A percentile compares a stretch with the other conserved stretches of the same genome.
phyloP scores from a whole-genome alignment of 2,329 filamentous ascomycete species.

The Exserohilum rostratum region DNA sequence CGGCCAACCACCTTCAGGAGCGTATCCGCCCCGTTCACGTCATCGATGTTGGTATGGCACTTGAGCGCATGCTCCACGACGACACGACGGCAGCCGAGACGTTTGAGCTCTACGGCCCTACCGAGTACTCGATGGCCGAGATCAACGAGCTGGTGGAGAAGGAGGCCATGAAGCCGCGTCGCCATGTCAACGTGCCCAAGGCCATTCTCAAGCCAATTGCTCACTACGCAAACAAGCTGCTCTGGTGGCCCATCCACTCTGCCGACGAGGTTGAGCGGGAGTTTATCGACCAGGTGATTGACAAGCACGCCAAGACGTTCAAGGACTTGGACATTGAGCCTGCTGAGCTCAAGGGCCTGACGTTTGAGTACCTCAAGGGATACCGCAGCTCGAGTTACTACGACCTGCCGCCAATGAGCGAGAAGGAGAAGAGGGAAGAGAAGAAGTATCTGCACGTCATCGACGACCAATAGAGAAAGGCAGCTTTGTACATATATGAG shows the following conservation, averaged over 20 bases:
- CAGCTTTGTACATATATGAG: conserved; percentile 38
- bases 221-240: conserved; percentile 73
- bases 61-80: conserved; percentile 89
- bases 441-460: conserved; percentile 93
- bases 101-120: conserved; percentile 92
- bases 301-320: conserved; percentile 91
- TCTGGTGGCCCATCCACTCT: conserved; percentile 89
- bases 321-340: conserved; percentile 90
- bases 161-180: conserved; percentile 88
- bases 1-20: conserved; percentile 92
- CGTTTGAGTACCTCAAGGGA: conserved; percentile 93
- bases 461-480: conserved; percentile 45
- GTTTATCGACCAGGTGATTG: conserved; percentile 91
- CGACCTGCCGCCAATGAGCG: conserved; percentile 91
- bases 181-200: conserved; percentile 92
- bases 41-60: conserved; percentile 86
- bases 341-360: conserved; percentile 81
- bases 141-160: conserved; percentile 86
- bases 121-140: conserved; percentile 86
- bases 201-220: conserved; percentile 75
- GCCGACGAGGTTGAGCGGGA: conserved; percentile 89
- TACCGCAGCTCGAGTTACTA: conserved; percentile 89
- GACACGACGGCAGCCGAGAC: conserved; percentile 90
- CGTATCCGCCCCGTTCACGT: conserved; percentile 89
- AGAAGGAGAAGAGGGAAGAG: conserved; percentile 92